These are phyloP conservation scores for Ogataea degrootiae DNA, from an alignment of 805 yeast species.

Conservation along the genomic window DNA sequence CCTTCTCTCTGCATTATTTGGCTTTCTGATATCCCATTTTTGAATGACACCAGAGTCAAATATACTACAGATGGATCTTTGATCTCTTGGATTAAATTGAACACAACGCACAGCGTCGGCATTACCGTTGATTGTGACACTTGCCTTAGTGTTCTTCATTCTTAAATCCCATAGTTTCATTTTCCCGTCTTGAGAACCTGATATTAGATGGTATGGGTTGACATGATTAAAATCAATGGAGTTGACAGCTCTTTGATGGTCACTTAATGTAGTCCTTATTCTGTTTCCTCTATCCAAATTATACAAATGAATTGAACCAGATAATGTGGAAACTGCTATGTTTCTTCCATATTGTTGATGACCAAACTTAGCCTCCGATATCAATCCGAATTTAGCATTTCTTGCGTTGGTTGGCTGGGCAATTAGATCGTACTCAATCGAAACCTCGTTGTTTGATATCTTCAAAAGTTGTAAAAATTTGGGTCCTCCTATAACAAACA, in stretches of 20 bases:
- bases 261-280: conserved; percentile 29
- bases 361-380: conserved; percentile 42
- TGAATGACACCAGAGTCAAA: conserved; percentile 88
- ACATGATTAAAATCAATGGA: conserved; percentile 37
- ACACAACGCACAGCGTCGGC: conserved; percentile 67
- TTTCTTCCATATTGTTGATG: conserved; percentile 33
- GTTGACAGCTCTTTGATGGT: conserved; percentile 44
- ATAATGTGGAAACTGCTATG: conserved; percentile 41
- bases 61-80: conserved; percentile 63
- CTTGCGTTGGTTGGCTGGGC: conserved; percentile 24
- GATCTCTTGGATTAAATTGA: conserved; percentile 48
- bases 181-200: conserved; percentile 79
- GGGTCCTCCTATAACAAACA: conserved; percentile 39
- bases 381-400: conserved; percentile 34
- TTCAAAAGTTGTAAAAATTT: conserved; percentile 35
- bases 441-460: conserved; percentile 28
- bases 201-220: conserved; percentile 37
- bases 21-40: conserved; percentile 78
- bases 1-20: conserved; percentile 57
- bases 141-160: conserved; percentile 40
- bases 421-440: conserved; percentile 33
- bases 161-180: conserved; percentile 74
- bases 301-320: conserved; percentile 40
- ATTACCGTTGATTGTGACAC: conserved; percentile 49
- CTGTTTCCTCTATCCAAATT: conserved; percentile 27